These are phyloP conservation scores for Colletotrichum incanum DNA, from an alignment of 2,329 filamentous ascomycete genomes.

Conservation along the genomic window DNA sequence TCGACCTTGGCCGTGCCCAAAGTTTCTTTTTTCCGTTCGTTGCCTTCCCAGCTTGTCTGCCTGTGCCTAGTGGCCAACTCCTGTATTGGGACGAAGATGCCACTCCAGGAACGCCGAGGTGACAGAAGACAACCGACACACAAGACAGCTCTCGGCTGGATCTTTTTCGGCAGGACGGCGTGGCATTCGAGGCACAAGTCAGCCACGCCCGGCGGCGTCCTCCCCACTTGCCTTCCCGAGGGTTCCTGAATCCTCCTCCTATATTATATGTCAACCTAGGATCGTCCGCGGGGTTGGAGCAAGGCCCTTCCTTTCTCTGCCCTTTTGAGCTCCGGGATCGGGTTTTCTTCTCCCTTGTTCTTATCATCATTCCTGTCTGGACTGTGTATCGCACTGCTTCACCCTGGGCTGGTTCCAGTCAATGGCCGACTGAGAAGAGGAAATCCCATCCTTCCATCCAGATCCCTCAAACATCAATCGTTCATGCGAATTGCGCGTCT, in stretches of 20 bases:
- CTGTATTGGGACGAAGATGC: constrained; percentile 30
- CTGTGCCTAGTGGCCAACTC: constrained; percentile 4
- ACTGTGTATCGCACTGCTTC: constrained; percentile 12
- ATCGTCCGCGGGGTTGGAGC: constrained; percentile 27
- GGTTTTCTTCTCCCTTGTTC: constrained; percentile 18
- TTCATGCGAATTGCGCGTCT: constrained; percentile 27
- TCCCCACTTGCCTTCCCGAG: neutral
- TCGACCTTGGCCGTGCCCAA: constrained; percentile 13
- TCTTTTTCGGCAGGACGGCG: neutral
- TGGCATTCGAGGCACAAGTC: constrained; percentile 7
- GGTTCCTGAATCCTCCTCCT: constrained; percentile 9
- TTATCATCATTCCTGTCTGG: neutral
- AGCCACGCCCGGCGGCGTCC: neutral
- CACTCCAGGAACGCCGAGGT: constrained; percentile 29
- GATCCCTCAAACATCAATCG: constrained; percentile 16
- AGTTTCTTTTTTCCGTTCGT: constrained; percentile 5
- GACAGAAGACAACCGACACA: constrained; percentile 28
- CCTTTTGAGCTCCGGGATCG: neutral
- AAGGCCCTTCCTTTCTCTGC: constrained; percentile 27
- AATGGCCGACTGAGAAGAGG: neutral
- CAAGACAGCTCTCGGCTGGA: constrained; percentile 32
- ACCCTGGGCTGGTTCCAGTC: constrained; percentile 31
- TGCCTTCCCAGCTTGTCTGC: neutral
- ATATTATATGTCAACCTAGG: constrained; percentile 34
- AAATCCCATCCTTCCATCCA: constrained; percentile 11